A percentile compares a stretch with the other conserved stretches of the same genome.
These are phyloP conservation scores for Xylariaceae sp. DNA, from an alignment of 2,329 filamentous ascomycete genomes.

Conservation along the genomic window DNA sequence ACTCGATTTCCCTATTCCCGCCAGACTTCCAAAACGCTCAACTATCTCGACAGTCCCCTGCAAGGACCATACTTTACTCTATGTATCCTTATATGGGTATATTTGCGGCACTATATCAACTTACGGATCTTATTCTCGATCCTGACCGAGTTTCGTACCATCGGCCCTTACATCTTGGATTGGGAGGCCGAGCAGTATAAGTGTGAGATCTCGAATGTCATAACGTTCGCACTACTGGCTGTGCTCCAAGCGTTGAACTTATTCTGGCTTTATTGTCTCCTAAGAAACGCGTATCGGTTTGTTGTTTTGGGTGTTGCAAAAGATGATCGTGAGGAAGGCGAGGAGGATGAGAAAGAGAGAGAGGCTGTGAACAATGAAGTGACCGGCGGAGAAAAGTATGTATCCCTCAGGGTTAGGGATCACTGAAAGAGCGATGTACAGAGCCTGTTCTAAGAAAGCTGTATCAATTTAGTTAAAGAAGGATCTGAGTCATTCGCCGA, in stretches of 20 bases:
- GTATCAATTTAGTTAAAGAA: too few relatives aligned
- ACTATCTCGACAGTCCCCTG: conserved; percentile 69
- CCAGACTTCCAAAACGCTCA: conserved; percentile 68
- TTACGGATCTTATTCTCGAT: conserved; percentile 64
- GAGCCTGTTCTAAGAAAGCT: not conserved
- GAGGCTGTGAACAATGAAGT: not conserved
- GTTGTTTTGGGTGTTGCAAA: conserved; percentile 55
- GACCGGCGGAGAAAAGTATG: not conserved
- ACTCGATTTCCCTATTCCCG: not conserved
- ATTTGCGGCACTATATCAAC: conserved; percentile 73
- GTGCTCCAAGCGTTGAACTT: conserved; percentile 63
- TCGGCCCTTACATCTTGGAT: conserved; percentile 63
- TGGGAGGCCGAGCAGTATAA: conserved; percentile 68
- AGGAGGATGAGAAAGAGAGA: conserved; percentile 43
- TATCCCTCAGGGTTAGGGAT: not conserved
- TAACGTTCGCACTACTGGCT: conserved; percentile 59
- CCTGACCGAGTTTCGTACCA: conserved; percentile 60
- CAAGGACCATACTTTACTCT: conserved; percentile 69
- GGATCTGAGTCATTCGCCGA: too few relatives aligned
- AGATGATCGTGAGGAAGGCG: conserved; percentile 63
- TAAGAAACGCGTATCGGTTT: conserved; percentile 61
- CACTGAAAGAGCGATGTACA: not conserved
- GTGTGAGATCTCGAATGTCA: conserved; percentile 57
- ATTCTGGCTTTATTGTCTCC: conserved; percentile 66
- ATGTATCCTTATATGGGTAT: conserved; percentile 72